Base-by-base conservation (phyloP, 2,329 filamentous ascomycete genomes). In the Rutstroemia sydowiana region DNA sequence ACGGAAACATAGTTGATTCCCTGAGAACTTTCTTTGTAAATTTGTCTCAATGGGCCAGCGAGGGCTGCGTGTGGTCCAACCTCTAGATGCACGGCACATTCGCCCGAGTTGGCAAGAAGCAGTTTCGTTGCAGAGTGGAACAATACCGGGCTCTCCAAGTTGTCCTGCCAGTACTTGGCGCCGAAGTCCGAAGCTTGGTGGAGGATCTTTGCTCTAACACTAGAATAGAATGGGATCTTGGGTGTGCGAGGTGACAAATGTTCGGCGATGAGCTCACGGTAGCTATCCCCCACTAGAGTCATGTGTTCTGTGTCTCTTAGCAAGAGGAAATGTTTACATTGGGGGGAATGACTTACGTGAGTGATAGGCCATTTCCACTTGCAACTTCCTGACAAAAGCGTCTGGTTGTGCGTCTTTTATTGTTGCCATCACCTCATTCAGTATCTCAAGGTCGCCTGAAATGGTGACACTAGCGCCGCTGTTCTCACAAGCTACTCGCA, bases 301-400 rank as follows among this genome's bases (percentile, higher is more conserved):
- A 37, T 39, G 30, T 32, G 30, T 32, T 32, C 30, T 32, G 30
- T 32, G 30, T 32, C 30, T 32, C 13, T 32, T 32, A 32, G 30
- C 13, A 13, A 32, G 30, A 32, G 30, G 7, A 32, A 32, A 32
- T 43, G 39, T 37, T 5, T n/a, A 37, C 5, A 37, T 10, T 16
- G 14, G 5, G 14, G 14, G 34, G 34, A n/a, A 37, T 63, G 66
- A 67, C 31, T 66, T 60, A 16, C 36, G 23, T 65, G 70, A 72
- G 59, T 73, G 71, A 54, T 71, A 73, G 0, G 71, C 70, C 7
- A 64, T 68, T 43, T 70, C 68, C n/a, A 71, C 69, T 20, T 64
- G 36, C 14, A 49, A 32, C 3, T 26, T 62, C 3, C 70, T 57
- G 2, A 63, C 58, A 51, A 70, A 68, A 3, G 68, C 46, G 5